These are phyloP conservation scores for Angophora floribunda DNA, from an alignment of 345 rosid genomes.

Conservation along the genomic window DNA sequence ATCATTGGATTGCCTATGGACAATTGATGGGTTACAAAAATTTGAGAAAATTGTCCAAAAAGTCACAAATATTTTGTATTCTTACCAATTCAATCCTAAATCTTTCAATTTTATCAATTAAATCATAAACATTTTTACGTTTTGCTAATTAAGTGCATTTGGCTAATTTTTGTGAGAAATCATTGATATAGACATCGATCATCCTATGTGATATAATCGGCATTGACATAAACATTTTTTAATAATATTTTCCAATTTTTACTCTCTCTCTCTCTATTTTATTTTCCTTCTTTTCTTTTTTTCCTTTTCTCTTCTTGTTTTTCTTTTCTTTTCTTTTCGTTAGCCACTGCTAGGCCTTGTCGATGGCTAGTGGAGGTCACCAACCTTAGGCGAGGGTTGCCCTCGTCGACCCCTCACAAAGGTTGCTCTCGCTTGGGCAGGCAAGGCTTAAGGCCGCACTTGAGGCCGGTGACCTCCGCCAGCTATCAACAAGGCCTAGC, in stretches of 20 bases:
- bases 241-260: no score
- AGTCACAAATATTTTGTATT: rapidly evolving
- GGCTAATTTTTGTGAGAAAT: rapidly evolving
- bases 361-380: rapidly evolving
- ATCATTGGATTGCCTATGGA: no score
- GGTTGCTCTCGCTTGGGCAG: rapidly evolving
- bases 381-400: rapidly evolving
- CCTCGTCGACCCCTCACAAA: rapidly evolving
- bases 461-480: rapidly evolving
- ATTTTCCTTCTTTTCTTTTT: no score
- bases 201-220: rapidly evolving
- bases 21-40: no score
- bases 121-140: no score
- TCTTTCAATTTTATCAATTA: rapidly evolving
- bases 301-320: no score
- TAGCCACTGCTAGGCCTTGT: rapidly evolving
- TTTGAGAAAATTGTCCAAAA: rapidly evolving
- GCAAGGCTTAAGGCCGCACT: no score
- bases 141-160: rapidly evolving
- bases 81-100: rapidly evolving
- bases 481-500: no score
- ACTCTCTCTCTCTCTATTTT: rapidly evolving
- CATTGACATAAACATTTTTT: no score
- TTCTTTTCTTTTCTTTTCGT: no score
- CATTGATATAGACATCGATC: rapidly evolving